These are phyloP conservation scores for Populus deltoides DNA, from an alignment of 345 rosid species.

Conservation along the genomic window DNA sequence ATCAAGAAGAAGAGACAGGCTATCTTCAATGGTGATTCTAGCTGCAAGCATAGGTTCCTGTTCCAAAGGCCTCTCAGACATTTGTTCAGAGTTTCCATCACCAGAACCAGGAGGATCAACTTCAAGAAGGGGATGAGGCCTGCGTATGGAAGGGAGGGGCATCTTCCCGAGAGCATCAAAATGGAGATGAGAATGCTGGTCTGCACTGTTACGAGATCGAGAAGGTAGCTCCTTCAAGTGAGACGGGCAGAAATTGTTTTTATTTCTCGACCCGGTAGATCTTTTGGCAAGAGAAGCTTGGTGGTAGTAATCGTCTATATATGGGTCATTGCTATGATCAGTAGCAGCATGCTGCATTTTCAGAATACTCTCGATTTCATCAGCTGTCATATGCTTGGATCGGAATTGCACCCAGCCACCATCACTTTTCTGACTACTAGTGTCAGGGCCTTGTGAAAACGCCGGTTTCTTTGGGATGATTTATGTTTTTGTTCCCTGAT, in stretches of 20 bases:
- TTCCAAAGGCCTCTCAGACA: slow-evolving; percentile 73
- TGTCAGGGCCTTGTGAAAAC: slow-evolving; percentile 73
- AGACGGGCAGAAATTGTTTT: slow-evolving; percentile 68
- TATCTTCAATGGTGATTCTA: slow-evolving; percentile 84
- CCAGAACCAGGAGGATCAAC: slow-evolving; percentile 52
- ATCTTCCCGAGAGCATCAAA: slow-evolving; percentile 62
- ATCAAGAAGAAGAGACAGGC: slow-evolving; percentile 65
- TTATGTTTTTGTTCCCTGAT: slow-evolving; percentile 65
- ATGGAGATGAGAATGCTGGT: slow-evolving; percentile 54
- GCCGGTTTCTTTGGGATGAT: slow-evolving; percentile 65
- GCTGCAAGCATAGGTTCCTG: slow-evolving; percentile 98
- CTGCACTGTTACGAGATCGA: slow-evolving; percentile 66
- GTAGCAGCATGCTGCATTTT: slow-evolving; percentile 93
- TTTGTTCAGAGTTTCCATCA: slow-evolving; percentile 58
- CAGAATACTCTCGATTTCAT: slow-evolving; percentile 92
- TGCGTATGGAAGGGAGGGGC: slow-evolving; percentile 56
- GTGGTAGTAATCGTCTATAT: slow-evolving; percentile 88
- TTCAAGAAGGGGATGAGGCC: slow-evolving; percentile 73
- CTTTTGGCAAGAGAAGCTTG: slow-evolving; percentile 82
- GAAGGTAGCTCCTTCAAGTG: slow-evolving; percentile 76
- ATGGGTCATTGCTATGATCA: slow-evolving; percentile 78
- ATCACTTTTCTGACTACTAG: slow-evolving; percentile 79
- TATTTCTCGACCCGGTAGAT: slow-evolving; percentile 54
- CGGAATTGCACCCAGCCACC: slow-evolving; percentile 60
- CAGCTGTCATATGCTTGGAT: slow-evolving; percentile 92